Conservation (phyloP, 768 basidiomycete species). For the Boletales sp. region DNA sequence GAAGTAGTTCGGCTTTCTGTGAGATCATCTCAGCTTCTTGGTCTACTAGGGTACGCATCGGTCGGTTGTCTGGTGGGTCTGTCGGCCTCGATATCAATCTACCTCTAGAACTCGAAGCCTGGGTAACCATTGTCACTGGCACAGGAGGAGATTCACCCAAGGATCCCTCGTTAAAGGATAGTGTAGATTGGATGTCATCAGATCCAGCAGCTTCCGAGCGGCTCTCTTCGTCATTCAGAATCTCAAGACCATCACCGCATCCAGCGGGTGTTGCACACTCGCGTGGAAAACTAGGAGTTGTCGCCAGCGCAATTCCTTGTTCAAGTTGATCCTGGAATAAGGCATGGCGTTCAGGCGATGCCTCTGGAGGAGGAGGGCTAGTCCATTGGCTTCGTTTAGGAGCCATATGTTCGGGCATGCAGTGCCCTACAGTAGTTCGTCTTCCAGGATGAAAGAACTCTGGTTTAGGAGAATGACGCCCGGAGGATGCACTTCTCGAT, state of each 20-base stretch:
- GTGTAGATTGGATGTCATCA: conserved; percentile 68
- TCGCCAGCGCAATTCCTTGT: conserved; percentile 63
- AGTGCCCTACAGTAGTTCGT: conserved; percentile 30
- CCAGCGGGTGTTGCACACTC: conserved; percentile 48
- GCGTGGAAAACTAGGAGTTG: conserved; percentile 57
- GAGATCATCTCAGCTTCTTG: conserved; percentile 18
- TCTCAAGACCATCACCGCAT: conserved; percentile 58
- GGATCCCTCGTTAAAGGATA: conserved; percentile 58
- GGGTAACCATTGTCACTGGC: conserved; percentile 6
- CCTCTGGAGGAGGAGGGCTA: conserved; percentile 78
- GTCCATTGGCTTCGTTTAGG: conserved; percentile 81
- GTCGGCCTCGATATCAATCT: conserved; percentile 19
- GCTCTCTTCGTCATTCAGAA: conserved; percentile 62
- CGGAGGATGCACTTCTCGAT: conserved; percentile 40
- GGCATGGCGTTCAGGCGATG: conserved; percentile 59
- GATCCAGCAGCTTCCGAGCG: conserved; percentile 58
- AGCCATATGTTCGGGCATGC: conserved; percentile 70
- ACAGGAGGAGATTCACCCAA: conserved; percentile 12
- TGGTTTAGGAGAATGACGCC: conserved; percentile 50
- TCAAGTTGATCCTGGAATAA: conserved; percentile 68
- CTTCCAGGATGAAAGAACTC: conserved; percentile 44
- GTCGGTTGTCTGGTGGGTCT: conserved; percentile 5
- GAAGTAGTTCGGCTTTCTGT: conserved; percentile 37
- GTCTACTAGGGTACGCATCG: background rate
- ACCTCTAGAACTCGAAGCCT: conserved; percentile 20